Evolutionary conservation across 257 asterid genomes (phyloP).

Genomic region (Salvia hispanica): DNA sequence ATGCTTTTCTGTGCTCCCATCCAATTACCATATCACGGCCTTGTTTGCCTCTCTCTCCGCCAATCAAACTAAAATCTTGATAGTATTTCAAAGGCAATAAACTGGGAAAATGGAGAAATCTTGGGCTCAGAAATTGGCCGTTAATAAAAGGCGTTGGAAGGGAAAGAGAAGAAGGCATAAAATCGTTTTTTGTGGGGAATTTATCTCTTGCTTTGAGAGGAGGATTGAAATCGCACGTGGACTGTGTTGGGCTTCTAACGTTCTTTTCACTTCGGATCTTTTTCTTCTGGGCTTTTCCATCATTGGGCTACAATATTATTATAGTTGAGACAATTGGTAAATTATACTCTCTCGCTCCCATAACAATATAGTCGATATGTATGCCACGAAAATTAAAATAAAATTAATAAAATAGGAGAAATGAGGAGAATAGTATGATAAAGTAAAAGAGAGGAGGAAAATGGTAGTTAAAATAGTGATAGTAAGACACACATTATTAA

Average conservation of each 20-base stretch:
- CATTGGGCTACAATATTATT: slow-evolving; percentile 4
- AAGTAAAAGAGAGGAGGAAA: too few relatives aligned
- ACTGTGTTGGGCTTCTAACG: slow-evolving; percentile 31
- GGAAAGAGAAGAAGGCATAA: slow-evolving; percentile 5
- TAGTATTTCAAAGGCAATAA: slow-evolving; percentile 20
- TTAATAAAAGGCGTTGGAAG: slow-evolving; percentile 18
- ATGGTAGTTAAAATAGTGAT: too few relatives aligned
- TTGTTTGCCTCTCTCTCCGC: slow-evolving; percentile 29
- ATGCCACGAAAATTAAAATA: too few relatives aligned
- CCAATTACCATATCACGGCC: slow-evolving; percentile 45
- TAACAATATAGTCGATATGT: too few relatives aligned
- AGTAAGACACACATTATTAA: too few relatives aligned
- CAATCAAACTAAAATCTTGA: slow-evolving; percentile 34
- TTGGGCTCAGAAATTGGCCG: slow-evolving; percentile 27
- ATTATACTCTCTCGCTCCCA: too few relatives aligned
- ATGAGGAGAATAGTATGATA: too few relatives aligned
- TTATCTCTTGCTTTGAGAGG: slow-evolving; percentile 46
- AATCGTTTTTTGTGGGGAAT: slow-evolving; percentile 38
- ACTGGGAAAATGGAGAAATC: slow-evolving; percentile 1
- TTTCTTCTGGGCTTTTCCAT: slow-evolving; percentile 7
- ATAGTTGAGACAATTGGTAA: too few relatives aligned
- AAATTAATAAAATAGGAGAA: too few relatives aligned
- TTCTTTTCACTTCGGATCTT: slow-evolving; percentile 24
- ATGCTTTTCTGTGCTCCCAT: slow-evolving; percentile 99
- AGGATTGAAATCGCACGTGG: slow-evolving; percentile 38